phyloP scores from a whole-genome alignment of 495 filamentous ascomycete genomes.

The Aspergillus panamensis region DNA sequence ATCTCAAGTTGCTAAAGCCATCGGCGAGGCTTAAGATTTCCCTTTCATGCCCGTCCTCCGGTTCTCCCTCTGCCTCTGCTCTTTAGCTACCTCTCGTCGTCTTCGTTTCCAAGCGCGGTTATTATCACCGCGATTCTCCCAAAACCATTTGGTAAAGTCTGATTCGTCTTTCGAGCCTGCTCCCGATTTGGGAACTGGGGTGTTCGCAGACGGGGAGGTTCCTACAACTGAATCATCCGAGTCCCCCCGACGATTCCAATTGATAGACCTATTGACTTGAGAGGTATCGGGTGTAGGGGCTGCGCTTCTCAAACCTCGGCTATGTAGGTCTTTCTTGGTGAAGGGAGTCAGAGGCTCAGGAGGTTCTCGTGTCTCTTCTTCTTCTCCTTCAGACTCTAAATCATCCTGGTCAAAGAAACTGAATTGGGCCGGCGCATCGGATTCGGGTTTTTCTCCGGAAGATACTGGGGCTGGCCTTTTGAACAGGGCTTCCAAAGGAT shows the following conservation, averaged over 20 bases:
- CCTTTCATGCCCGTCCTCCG: conserved; percentile 54
- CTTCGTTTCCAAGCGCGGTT: conserved; percentile 90
- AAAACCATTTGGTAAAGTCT: conserved; percentile 88
- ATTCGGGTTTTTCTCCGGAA: conserved; percentile 33
- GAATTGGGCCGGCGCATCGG: conserved; percentile 52
- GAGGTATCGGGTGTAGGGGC: conserved; percentile 95
- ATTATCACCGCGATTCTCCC: conserved; percentile 82
- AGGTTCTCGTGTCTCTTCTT: conserved; percentile 8
- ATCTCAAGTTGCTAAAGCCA: neutral
- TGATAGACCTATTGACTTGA: conserved; percentile 48
- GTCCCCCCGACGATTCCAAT: conserved; percentile 27
- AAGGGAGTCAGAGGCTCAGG: conserved; percentile 73
- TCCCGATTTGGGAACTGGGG: conserved; percentile 33
- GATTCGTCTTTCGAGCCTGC: conserved; percentile 45
- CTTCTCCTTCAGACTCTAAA: conserved; percentile 45
- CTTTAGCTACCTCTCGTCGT: conserved; percentile 75
- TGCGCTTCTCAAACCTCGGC: conserved; percentile 70
- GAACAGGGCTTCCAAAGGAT: conserved; percentile 87
- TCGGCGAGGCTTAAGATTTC: conserved; percentile 28
- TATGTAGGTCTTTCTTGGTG: conserved; percentile 71
- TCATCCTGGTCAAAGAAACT: conserved; percentile 58
- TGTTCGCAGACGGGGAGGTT: conserved; percentile 29
- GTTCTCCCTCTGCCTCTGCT: conserved; percentile 83
- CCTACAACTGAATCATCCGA: conserved; percentile 33
- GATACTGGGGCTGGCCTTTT: conserved; percentile 57